These are phyloP conservation scores for Warburgia ugandensis DNA, from an alignment of 164 flowering plant genomes.

Conservation along the genomic window DNA sequence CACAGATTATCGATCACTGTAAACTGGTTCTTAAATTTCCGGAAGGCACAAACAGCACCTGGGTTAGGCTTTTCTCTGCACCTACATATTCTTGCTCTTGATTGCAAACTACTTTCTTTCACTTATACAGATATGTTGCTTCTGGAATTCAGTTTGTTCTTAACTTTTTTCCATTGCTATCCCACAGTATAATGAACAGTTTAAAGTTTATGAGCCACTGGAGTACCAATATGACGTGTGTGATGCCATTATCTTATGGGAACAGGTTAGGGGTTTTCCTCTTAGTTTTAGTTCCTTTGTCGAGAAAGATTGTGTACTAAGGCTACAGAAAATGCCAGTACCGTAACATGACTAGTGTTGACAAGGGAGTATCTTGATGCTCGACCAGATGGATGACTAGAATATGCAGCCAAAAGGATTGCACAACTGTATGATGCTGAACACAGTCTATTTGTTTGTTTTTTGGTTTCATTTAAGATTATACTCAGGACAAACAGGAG, in stretches of 20 bases:
- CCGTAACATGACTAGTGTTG: slow-evolving; percentile 92
- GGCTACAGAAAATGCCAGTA: slow-evolving; percentile 50
- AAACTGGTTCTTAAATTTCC: slow-evolving; percentile 86
- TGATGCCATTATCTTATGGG: slow-evolving; percentile 90
- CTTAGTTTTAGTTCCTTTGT: slow-evolving; percentile 2
- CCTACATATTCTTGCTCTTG: slow-evolving; percentile 1
- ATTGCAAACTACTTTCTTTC: neutral
- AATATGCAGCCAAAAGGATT: slow-evolving; percentile 91
- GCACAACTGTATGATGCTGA: slow-evolving; percentile 74
- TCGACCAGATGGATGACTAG: slow-evolving; percentile 96
- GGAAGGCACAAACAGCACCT: slow-evolving; percentile 89
- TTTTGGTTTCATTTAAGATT: too few relatives aligned
- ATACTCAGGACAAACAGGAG: neutral
- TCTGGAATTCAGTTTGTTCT: neutral
- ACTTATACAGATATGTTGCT: neutral
- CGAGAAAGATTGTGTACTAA: slow-evolving; percentile 14
- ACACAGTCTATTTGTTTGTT: slow-evolving; percentile 6
- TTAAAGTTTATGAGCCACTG: slow-evolving; percentile 72
- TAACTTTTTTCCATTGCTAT: neutral
- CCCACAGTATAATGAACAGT: slow-evolving; percentile 90
- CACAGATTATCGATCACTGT: slow-evolving; percentile 82
- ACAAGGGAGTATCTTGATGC: slow-evolving; percentile 94
- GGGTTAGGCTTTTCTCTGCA: slow-evolving; percentile 46
- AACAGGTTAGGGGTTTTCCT: slow-evolving; percentile 51
- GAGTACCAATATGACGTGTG: slow-evolving; percentile 87